Evolutionary conservation across 305 asterid genomes (phyloP).

Genomic region (Fraxinus velutina): DNA sequence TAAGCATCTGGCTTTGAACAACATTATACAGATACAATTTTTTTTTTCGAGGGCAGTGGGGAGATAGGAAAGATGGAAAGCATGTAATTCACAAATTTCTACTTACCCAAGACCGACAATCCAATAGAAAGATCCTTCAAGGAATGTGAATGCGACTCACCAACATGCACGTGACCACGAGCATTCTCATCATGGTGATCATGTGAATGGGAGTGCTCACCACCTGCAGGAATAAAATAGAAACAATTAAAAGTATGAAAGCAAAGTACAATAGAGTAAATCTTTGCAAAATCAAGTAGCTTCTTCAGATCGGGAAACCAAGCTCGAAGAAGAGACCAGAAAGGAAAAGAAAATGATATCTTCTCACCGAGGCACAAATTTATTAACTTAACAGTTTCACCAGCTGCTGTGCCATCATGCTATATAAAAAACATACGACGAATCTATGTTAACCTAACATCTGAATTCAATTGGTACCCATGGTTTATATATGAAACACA

Average conservation of each 20-base stretch:
- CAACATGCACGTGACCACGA: constrained; percentile 47
- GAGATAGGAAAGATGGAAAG: neutral
- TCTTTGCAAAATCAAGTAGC: constrained; percentile 1
- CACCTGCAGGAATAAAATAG: constrained; percentile 51
- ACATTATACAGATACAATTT: neutral
- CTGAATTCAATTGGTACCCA: neutral
- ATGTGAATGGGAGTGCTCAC: constrained; percentile 77
- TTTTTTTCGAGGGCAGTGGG: neutral
- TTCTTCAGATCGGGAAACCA: constrained; percentile 10
- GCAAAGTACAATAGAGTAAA: neutral
- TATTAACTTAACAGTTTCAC: constrained; percentile 2
- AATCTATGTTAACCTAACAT: constrained; percentile 1
- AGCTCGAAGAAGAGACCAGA: constrained; percentile 14
- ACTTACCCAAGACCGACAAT: constrained; percentile 80
- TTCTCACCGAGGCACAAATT: neutral
- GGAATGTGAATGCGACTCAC: constrained; percentile 80
- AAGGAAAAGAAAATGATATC: constrained; percentile 1
- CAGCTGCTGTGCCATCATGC: neutral
- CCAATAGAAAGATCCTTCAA: constrained; percentile 86
- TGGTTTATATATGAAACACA: neutral
- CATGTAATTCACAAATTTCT: neutral
- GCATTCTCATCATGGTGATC: constrained; percentile 53
- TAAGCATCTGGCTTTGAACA: neutral
- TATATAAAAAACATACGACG: neutral
- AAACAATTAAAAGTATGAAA: constrained; percentile 5